Evolutionary conservation across 1,284 basidiomycete genomes (phyloP).

Genomic region (Neotropicomus parvogracilis): DNA sequence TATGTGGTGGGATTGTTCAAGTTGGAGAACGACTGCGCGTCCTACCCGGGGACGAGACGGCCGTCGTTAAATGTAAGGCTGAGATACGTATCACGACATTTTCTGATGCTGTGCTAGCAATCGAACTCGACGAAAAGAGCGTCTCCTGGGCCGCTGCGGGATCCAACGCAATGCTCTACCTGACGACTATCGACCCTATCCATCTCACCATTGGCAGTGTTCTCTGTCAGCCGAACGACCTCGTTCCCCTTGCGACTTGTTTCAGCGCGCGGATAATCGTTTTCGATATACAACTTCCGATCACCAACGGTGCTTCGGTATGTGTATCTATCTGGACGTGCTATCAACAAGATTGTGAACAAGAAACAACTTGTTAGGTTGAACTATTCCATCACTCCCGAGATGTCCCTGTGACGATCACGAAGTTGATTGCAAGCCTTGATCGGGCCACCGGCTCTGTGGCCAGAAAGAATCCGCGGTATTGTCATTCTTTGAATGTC

Average conservation of each 20-base stretch:
- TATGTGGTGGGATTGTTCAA: conserved; percentile 87
- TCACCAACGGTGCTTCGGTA: conserved; percentile 84
- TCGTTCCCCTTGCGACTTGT: conserved; percentile 70
- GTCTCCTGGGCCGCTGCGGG: conserved; percentile 91
- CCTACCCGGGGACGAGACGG: conserved; percentile 90
- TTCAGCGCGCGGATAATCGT: conserved; percentile 90
- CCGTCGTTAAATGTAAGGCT: conserved; percentile 71
- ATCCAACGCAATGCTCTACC: conserved; percentile 81
- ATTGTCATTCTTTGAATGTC: conserved; percentile 1
- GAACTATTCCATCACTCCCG: conserved; percentile 94
- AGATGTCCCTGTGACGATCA: conserved; percentile 86
- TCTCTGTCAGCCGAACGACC: conserved; percentile 71
- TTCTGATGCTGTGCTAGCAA: conserved; percentile 51
- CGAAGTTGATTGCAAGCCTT: conserved; percentile 72
- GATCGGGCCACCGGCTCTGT: conserved; percentile 78
- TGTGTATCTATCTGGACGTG: conserved; percentile 20
- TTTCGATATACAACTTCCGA: conserved; percentile 89
- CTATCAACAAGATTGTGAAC: conserved; percentile 2
- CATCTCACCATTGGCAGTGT: conserved; percentile 88
- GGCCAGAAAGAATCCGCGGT: conserved; percentile 81
- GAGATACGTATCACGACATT: background rate
- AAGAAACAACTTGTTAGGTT: conserved; percentile 45
- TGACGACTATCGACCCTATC: conserved; percentile 83
- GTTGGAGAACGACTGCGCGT: conserved; percentile 86
- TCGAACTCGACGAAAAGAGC: conserved; percentile 79